Conservation (phyloP, 2,329 filamentous ascomycete genomes). For the Eutypa lata region DNA sequence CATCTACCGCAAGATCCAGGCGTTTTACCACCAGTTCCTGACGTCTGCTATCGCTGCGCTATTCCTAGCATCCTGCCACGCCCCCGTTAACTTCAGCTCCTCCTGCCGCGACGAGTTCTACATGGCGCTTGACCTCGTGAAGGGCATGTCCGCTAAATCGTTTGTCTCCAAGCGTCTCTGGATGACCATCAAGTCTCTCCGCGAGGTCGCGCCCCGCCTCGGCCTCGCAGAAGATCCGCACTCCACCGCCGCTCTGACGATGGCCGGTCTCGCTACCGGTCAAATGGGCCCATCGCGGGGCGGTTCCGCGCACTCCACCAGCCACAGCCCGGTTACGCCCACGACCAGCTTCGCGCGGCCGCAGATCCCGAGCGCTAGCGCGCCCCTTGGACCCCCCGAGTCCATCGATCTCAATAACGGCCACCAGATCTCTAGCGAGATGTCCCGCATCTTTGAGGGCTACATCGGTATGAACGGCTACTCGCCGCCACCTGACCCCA, state of each 20-base stretch:
- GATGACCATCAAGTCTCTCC: constrained; percentile 68
- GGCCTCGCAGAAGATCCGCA: constrained; percentile 57
- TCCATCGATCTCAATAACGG: constrained; percentile 37
- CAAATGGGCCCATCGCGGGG: constrained; percentile 20
- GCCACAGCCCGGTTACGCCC: constrained; percentile 1
- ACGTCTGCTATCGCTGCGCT: constrained; percentile 72
- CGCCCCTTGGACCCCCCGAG: constrained; percentile 14
- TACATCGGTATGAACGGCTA: constrained; percentile 27
- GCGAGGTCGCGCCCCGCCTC: constrained; percentile 67
- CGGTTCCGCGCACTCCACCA: constrained; percentile 11
- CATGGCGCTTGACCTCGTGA: constrained; percentile 71
- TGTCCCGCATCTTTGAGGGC: constrained; percentile 47
- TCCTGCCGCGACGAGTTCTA: constrained; percentile 74
- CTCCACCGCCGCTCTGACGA: constrained; percentile 49
- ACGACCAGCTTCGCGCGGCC: constrained; percentile 1
- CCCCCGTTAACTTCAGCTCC: constrained; percentile 67
- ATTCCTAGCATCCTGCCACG: constrained; percentile 74
- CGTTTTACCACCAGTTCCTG: constrained; percentile 79
- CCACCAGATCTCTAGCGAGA: constrained; percentile 48
- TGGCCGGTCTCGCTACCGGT: constrained; percentile 50
- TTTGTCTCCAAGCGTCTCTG: constrained; percentile 72
- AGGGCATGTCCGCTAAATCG: constrained; percentile 67
- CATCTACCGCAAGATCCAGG: constrained; percentile 68
- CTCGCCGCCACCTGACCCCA: background rate
- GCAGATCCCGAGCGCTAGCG: constrained; percentile 6